Evolutionary conservation across 306 rosid genomes (phyloP).

Genomic region (Inga leiocalycina): DNA sequence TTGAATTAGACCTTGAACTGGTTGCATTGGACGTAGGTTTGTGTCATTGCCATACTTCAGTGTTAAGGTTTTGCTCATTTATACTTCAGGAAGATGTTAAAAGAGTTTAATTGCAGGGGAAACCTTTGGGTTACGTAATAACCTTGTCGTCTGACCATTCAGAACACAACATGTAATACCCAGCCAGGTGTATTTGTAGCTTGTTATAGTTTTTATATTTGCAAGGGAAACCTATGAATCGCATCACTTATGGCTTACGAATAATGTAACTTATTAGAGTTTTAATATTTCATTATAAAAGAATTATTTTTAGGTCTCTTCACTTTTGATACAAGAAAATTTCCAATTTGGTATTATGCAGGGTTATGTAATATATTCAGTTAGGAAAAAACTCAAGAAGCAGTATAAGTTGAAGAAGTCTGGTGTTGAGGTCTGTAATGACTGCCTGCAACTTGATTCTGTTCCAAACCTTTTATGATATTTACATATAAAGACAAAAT

Average conservation of each 20-base stretch:
- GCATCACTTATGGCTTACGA: not conserved
- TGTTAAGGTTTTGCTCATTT: not conserved
- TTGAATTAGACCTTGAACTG: conserved; percentile 76
- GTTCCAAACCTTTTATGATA: conserved; percentile 19
- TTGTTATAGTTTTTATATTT: too few relatives aligned
- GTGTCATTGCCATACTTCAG: conserved; percentile 40
- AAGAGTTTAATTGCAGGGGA: conserved; percentile 70
- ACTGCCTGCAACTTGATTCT: conserved; percentile 23
- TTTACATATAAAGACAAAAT: conserved; percentile 32
- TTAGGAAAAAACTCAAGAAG: conserved; percentile 92
- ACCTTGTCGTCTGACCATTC: conserved; percentile 95
- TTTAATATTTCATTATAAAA: not conserved
- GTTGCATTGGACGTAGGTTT: conserved; percentile 89
- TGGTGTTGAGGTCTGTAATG: conserved; percentile 82
- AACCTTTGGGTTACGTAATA: conserved; percentile 84
- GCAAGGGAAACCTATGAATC: not conserved
- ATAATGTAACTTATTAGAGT: not conserved
- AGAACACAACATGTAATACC: conserved; percentile 89
- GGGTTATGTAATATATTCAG: conserved; percentile 92
- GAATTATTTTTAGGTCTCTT: not conserved
- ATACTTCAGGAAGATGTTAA: conserved; percentile 30
- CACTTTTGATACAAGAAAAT: not conserved
- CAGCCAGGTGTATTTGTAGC: conserved; percentile 71
- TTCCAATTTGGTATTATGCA: conserved; percentile 40
- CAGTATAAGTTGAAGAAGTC: conserved; percentile 88